Evolutionary conservation across 208 protist species (phyloP).

Genomic region (Acanthamoeba royreba): DNA sequence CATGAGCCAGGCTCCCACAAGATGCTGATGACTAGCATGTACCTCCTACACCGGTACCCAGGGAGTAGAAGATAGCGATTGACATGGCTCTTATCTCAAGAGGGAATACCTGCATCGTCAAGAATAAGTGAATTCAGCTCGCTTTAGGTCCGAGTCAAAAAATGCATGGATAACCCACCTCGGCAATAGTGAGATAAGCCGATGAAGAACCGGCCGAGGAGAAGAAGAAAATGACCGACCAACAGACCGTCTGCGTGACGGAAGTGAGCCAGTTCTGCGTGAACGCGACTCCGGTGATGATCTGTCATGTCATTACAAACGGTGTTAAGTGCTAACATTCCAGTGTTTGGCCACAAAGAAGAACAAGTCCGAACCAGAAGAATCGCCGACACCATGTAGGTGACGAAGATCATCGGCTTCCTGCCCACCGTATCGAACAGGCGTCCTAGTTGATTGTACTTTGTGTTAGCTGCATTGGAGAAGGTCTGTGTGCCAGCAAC

Average conservation of each 20-base stretch:
- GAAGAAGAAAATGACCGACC: constrained; percentile 54
- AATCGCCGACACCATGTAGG: constrained; percentile 44
- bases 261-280: constrained; percentile 1
- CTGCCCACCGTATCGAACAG: constrained; percentile 44
- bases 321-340: background rate
- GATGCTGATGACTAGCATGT: too few relatives aligned
- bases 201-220: background rate
- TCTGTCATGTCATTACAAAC: background rate
- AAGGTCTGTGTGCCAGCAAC: background rate
- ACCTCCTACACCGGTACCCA: background rate
- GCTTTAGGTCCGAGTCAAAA: too few relatives aligned
- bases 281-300: constrained; percentile 26
- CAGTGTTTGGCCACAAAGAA: too few relatives aligned
- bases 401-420: constrained; percentile 48
- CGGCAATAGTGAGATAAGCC: constrained; percentile 42
- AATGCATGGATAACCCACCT: background rate
- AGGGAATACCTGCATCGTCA: constrained; percentile 46
- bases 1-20: too few relatives aligned
- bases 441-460: background rate
- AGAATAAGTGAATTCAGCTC: too few relatives aligned
- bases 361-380: background rate
- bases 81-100: constrained; percentile 28
- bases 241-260: constrained; percentile 25
- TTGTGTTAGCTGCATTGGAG: background rate
- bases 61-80: constrained; percentile 45